Conservation (phyloP, 176 grass and related monocot species). For the Aechmea fasciata region DNA sequence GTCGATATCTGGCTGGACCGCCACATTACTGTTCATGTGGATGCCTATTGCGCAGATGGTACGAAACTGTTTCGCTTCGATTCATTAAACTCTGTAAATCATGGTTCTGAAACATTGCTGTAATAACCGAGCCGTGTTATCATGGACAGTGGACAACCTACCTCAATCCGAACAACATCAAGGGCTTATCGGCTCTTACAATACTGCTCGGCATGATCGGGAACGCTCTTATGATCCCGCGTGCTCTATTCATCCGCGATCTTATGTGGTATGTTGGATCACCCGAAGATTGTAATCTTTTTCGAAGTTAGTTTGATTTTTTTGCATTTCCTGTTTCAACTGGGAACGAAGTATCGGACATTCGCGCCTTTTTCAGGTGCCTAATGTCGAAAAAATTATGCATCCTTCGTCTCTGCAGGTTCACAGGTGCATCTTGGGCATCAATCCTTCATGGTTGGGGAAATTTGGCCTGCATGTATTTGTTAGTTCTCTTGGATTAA, state of each 20-base stretch:
- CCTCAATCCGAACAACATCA: conserved; percentile 94
- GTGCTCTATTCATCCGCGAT: conserved; percentile 92
- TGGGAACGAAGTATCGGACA: too few relatives aligned
- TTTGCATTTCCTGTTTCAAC: too few relatives aligned
- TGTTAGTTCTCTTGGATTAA: conserved; percentile 26
- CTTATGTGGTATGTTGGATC: conserved; percentile 70
- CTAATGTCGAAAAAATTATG: too few relatives aligned
- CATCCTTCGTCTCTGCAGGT: conserved; percentile 30
- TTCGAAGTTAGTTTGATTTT: not conserved
- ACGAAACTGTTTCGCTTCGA: conserved; percentile 16
- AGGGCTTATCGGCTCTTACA: conserved; percentile 86
- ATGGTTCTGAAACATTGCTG: not conserved
- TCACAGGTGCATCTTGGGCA: conserved; percentile 88
- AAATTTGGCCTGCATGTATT: conserved; percentile 95
- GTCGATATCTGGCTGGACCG: conserved; percentile 93
- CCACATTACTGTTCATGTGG: conserved; percentile 99
- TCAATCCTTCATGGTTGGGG: conserved; percentile 73
- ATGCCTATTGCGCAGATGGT: conserved; percentile 95
- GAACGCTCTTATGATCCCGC: conserved; percentile 97
- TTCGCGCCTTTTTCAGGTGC: too few relatives aligned
- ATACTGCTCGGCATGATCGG: conserved; percentile 97
- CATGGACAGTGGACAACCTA: conserved; percentile 91
- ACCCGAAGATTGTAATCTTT: not conserved
- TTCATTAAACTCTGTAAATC: not conserved
- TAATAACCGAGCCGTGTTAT: conserved; percentile 24